Evolutionary conservation across 805 yeast species (phyloP), one percentile per base, ranked within the genome.

Genomic region (Sporopachydermia lactativora): DNA sequence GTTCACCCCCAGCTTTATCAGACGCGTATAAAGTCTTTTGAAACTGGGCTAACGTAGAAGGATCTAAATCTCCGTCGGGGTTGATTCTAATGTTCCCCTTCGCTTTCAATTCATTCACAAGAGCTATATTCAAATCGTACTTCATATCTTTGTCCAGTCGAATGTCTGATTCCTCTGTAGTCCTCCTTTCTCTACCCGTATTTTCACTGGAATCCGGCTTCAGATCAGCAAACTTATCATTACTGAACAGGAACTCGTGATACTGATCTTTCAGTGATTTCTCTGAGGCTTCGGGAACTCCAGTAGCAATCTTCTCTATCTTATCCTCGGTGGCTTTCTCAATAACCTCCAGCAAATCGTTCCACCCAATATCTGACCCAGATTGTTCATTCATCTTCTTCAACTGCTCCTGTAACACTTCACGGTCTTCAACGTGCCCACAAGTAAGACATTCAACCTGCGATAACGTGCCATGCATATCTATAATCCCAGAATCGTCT

Each of bases 381-480:
- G 52, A 49, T n/a, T 34, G 42, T 6, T 55, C 52, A 31, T 51
- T 51, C 39, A 51, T 35, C 13, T 35, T 34, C 5, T 41, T 35
- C 15, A 52, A 37, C 19, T 28, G 31, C 8, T 11, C 16, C 28
- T 51, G 55, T 19, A 49, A 15, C 13, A 40, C 39, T 17, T 36
- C 40, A 15, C 55, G 43, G 8, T 35, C 37, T 35, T 34, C 17
- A n/a, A n/a, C 18, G 13, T 43, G 16, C 19, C 51, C 41, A 40
- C 55, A 51, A 3, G 47, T 45, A 18, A 52, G 15, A 39, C 55
- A 51, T 16, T 39, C 39, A 6, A 47, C 54, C 2, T 37, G 5
- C 8, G 49, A 43, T 17, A 51, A 42, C 4, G 49, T 41, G 15
- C 55, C 55, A 34, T 51, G 55, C 16, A 51, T 44, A 15, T 51